phyloP scores from a whole-genome alignment of 2,329 filamentous ascomycete genomes.

The Stachybotrys chlorohalonatus region DNA sequence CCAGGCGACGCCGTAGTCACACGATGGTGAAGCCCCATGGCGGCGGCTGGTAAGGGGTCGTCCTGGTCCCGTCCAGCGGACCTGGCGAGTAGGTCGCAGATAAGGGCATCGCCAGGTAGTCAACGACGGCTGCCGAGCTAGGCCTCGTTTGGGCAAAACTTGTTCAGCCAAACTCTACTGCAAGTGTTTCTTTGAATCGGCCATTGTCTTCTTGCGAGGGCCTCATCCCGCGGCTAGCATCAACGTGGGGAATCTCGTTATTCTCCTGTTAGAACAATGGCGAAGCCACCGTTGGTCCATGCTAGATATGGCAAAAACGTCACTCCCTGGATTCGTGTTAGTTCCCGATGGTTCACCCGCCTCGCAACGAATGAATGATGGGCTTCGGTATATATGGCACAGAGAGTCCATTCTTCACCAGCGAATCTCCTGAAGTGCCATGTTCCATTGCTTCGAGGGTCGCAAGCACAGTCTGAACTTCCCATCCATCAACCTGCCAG shows the following conservation, averaged over 20 bases:
- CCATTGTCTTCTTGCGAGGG: no score
- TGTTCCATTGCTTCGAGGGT: not conserved
- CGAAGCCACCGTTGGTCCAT: not conserved
- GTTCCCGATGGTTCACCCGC: no score
- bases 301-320: not conserved
- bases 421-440: not conserved
- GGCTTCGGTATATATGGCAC: not conserved
- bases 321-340: not conserved
- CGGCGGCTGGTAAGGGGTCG: no score
- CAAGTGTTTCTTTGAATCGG: not conserved
- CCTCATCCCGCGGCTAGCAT: no score
- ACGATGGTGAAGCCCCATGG: no score
- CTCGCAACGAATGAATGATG: not conserved
- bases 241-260: no score
- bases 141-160: not conserved
- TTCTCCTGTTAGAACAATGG: not conserved
- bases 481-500: not conserved
- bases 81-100: no score
- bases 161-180: not conserved
- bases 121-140: not conserved
- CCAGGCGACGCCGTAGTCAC: no score
- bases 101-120: no score
- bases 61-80: no score
- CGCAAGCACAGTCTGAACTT: not conserved
- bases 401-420: not conserved